A percentile compares a stretch with the other conserved stretches of the same genome.
Conservation (phyloP, 2,329 filamentous ascomycete species). For the Didymella arachidicola region DNA sequence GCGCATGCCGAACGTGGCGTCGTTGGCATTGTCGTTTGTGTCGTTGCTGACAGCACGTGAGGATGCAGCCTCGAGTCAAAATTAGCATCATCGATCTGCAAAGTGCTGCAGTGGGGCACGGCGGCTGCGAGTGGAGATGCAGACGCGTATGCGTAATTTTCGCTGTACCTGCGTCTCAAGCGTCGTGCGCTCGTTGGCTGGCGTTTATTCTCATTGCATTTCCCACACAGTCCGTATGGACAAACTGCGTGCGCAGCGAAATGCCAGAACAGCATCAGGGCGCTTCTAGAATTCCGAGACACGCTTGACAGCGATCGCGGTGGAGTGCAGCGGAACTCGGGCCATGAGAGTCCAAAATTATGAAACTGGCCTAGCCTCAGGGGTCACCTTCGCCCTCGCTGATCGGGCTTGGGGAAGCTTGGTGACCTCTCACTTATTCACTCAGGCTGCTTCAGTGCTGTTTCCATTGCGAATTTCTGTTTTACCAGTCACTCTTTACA, state of each 20-base stretch:
- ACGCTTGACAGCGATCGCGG: conserved; percentile 11
- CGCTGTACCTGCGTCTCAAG: conserved; percentile 24
- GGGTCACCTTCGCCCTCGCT: conserved; percentile 30
- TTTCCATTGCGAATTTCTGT: conserved; percentile 41
- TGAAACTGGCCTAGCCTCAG: conserved; percentile 41
- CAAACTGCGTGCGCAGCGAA: conserved; percentile 2
- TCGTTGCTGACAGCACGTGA: conserved; percentile 12
- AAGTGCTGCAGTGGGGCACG: conserved; percentile 14
- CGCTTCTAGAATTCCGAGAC: conserved; percentile 21
- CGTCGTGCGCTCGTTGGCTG: conserved; percentile 8
- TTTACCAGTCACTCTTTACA: conserved; percentile 44
- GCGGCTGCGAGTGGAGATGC: conserved; percentile 19
- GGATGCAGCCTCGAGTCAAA: conserved; percentile 6
- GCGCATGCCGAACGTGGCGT: conserved; percentile 13
- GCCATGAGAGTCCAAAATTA: conserved; percentile 18
- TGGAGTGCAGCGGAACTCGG: conserved; percentile 20
- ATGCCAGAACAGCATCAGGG: conserved; percentile 13
- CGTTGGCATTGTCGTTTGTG: conserved; percentile 5
- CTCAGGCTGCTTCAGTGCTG: conserved; percentile 44
- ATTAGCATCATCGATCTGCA: conserved; percentile 24
- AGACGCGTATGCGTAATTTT: conserved; percentile 20
- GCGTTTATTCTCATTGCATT: conserved; percentile 1
- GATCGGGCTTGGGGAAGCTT: conserved; percentile 39
- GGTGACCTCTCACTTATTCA: conserved; percentile 39
- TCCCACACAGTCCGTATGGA: conserved; percentile 2